Evolutionary conservation across 169 alveolate genomes (phyloP), one percentile per base, ranked within the genome.

Genomic region (Plasmodium falciparum): DNA sequence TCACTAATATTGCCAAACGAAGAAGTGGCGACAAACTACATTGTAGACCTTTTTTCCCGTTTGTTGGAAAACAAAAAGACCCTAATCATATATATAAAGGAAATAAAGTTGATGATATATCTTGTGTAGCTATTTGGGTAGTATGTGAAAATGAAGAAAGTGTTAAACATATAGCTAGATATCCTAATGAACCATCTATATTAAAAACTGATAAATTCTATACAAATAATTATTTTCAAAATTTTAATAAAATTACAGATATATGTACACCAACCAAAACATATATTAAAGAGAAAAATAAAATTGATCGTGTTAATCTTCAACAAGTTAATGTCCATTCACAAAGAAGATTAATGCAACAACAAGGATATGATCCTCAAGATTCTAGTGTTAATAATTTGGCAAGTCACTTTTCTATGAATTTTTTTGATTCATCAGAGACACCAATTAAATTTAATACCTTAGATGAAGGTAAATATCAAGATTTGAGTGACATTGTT

Each of bases 81-180:
- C 75, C 90, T 24, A 78, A 88, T 50, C 15, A 66, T 59, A 50
- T 67, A 56, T 70, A 71, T 56, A 72, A 73, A 49, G 95, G 95
- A 2, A 93, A 86, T 47, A 92, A 92, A 70, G 86, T 85, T 9
- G 95, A 92, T 73, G 95, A 92, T 80, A 92, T 92, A 47, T 76
- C 92, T 45, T 92, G 95, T 80, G 95, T 92, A 54, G 95, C 95
- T n/a, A 70, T 85, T 17, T 92, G 95, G 95, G 93, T 92, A n/a
- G 94, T 78, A n/a, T 78, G 89, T 59, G 89, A 78, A 78, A 78
- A 65, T n/a, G 89, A 78, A 66, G 78, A 65, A 15, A 78, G 89
- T 66, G 78, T 78, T n/a, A 78, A 78, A 33, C 29, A 78, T 65
- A 29, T 78, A 22, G 78, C 49, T 47, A 56, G 54, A 29, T 65